Evolutionary conservation across 257 asterid species (phyloP).

Genomic region (Solanum peruvianum): DNA sequence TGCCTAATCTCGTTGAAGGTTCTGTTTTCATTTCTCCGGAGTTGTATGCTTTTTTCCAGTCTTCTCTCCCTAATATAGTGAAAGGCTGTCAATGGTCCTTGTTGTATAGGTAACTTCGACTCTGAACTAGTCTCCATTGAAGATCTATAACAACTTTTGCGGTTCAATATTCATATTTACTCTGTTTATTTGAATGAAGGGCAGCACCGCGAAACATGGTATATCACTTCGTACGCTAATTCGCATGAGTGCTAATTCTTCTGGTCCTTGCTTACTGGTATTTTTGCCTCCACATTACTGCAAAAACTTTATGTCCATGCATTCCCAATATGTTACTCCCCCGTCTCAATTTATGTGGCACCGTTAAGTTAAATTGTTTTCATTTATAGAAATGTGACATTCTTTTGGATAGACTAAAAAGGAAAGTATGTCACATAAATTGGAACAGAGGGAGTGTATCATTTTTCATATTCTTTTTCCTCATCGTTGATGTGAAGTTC

Average conservation of each 20-base stretch:
- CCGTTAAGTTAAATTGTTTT: background rate
- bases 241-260: slow-evolving; percentile 39
- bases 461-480: background rate
- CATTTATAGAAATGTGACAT: background rate
- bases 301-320: background rate
- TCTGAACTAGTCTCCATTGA: background rate
- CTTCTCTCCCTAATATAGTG: slow-evolving; percentile 85
- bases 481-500: background rate
- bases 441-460: background rate
- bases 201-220: slow-evolving; percentile 93
- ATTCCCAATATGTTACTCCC: background rate
- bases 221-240: slow-evolving; percentile 87
- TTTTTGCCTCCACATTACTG: background rate
- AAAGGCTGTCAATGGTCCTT: slow-evolving; percentile 85
- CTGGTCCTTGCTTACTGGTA: slow-evolving; percentile 92
- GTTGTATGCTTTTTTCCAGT: slow-evolving; percentile 60
- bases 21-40: slow-evolving; percentile 56
- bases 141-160: background rate
- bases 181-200: slow-evolving; percentile 51
- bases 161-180: slow-evolving; percentile 17
- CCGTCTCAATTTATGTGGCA: background rate
- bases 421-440: background rate
- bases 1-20: slow-evolving; percentile 47
- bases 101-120: slow-evolving; percentile 57
- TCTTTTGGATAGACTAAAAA: background rate